Base-by-base conservation (phyloP, 1,284 basidiomycete species). In the Violaceomyces palustris region DNA sequence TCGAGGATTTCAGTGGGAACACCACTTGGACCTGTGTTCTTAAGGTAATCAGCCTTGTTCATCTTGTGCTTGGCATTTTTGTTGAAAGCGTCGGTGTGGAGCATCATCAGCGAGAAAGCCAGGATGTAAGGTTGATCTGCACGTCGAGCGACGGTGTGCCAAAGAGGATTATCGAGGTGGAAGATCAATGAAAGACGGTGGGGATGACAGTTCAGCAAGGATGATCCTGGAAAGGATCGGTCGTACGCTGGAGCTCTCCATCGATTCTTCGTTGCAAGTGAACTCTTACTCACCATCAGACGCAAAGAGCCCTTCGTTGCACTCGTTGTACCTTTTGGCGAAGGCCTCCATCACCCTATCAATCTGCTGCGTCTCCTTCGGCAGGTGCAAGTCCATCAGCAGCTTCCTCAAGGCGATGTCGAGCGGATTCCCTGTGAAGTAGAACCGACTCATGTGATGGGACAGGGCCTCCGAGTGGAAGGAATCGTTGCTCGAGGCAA, bases 21-120 rank as follows among this genome's bases (percentile, higher is more conserved):
- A 10, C 90, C 90, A n/a, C 89, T 94, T 25, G 86, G 35, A 2
- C 54, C 37, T 8, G 69, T 65, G 40, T 70, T 64, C 7, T 50
- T 27, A 12, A 70, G 47, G 35, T 64, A 72, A 35, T 67, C 66
- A 15, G 40, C 57, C 40, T 70, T 84, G 22, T 50, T 61, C 94
- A 99, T 98, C 77, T 97, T 97, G 54, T 85, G 84, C 76, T 89
- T 96, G 75, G 96, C 97, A 59, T 88, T 90, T 75, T 86, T 88
- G 76, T 98, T 98, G 79, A 97, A 98, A 1, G 86, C 87, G 71
- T 98, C 93, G 10, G 94, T 98, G 72, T 97, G 92, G 34, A 99
- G 79, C 91, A 99, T 97, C 73, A 99, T 94, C 67, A 98, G 78
- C 62, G 93, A 96, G 76, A 98, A 99, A 11, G 93, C 88, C 31